Evolutionary conservation across 192 early-diverging fungal genomes (phyloP).

Genomic region (Rhizophagus sp.): DNA sequence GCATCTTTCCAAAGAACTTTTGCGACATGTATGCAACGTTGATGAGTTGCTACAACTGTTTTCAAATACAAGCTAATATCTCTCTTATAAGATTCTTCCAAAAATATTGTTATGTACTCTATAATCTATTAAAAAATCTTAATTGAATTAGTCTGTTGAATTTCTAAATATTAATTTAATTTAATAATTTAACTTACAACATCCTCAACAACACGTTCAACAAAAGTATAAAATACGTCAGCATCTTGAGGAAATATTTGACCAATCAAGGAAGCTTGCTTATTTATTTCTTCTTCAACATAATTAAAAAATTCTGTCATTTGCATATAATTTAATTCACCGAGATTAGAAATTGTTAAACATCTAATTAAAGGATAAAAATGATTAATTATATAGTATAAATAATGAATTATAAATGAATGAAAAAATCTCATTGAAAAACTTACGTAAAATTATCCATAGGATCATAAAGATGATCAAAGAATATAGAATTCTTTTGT

Average conservation of each 20-base stretch:
- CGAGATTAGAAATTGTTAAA: not conserved
- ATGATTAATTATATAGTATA: not conserved
- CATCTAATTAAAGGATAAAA: not conserved
- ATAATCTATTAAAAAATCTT: constrained; percentile 48
- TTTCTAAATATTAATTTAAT: not conserved
- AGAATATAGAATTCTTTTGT: constrained; percentile 85
- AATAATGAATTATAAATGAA: not conserved
- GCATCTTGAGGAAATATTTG: constrained; percentile 70
- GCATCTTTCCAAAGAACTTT: constrained; percentile 43
- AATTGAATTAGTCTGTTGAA: not conserved
- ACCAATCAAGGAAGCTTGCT: constrained; percentile 62
- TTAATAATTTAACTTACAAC: constrained; percentile 38
- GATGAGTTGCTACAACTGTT: constrained; percentile 61
- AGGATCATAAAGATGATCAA: constrained; percentile 66
- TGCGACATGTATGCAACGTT: constrained; percentile 62
- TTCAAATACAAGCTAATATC: constrained; percentile 70
- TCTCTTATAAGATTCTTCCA: constrained; percentile 59
- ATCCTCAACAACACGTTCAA: constrained; percentile 82
- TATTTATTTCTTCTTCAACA: constrained; percentile 64
- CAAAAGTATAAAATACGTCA: constrained; percentile 71
- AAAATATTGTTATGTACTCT: constrained; percentile 69
- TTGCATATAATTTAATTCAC: constrained; percentile 33
- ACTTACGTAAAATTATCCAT: constrained; percentile 56
- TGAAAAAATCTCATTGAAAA: not conserved
- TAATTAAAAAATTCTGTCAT: constrained; percentile 64